Base-by-base conservation (phyloP, 2,329 filamentous ascomycete species). In the Claviceps humidiphila region DNA sequence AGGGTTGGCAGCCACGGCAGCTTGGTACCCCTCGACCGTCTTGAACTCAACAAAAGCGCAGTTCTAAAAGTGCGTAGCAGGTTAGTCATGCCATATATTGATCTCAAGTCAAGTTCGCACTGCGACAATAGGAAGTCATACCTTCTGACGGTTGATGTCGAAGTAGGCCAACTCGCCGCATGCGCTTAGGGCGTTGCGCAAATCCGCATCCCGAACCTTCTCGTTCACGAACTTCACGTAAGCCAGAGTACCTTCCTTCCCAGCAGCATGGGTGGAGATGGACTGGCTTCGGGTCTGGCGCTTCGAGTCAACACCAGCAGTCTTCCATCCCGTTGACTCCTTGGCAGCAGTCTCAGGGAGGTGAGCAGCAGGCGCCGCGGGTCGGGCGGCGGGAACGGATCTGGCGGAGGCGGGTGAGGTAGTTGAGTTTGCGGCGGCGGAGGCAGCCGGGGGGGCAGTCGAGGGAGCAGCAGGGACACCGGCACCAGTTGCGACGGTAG, bases 171-270 rank as follows among this genome's bases (percentile, higher is more conserved):
- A 68, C 62, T 84, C 78, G 57, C 87, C 85, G 59, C 84, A 89
- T 60, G 82, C 80, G 59, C 81, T 75, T 50, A 98, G 74, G 51
- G 81, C 77, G 51, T 77, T 75, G 67, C 78, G 84, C 54, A 98
- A 75, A 47, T 88, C 80, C 42, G 81, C 79, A 14, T 82, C 78
- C 64, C 87, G 80, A 50, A 98, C 84, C 71, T 89, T 90, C 38
- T 95, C 89, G 49, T 84, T 91, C 49, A 97, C 91, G 61, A 91
- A 95, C 76, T 95, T 95, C 69, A 98, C 89, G 69, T 96, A 97
- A 20, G 86, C 93, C 59, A 89, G 80, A 51, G 84, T 84, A 56
- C 81, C 81, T 57, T 91, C 85, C 63, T 88, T 85, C 63, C 90
- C 86, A 47, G 72, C 65, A n/a, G 72, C 68, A 26, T 75, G 68